Conservation (phyloP, 2,329 filamentous ascomycete genomes). For the Talaromyces amestolkiae region DNA sequence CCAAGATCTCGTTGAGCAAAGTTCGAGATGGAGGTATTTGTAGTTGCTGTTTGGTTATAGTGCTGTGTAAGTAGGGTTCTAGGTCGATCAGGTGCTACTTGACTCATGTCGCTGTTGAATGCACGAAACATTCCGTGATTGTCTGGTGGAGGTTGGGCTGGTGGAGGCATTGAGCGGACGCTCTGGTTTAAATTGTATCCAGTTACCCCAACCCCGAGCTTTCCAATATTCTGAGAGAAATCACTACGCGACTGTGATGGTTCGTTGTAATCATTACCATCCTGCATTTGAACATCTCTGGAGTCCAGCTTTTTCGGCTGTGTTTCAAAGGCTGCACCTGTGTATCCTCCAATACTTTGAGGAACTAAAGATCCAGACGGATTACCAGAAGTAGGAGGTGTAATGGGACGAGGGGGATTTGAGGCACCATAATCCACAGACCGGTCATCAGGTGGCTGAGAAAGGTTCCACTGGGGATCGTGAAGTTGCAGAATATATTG, state of each 20-base stretch:
- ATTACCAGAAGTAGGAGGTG: background rate
- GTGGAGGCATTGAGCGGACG: background rate
- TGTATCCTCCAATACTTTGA: background rate
- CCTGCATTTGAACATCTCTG: background rate
- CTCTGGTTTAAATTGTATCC: background rate
- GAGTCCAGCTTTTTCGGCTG: background rate
- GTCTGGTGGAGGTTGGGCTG: background rate
- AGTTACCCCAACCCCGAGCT: background rate
- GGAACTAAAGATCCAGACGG: background rate
- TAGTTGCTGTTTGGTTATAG: background rate
- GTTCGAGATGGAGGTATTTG: background rate
- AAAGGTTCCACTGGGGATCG: background rate
- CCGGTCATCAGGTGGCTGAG: background rate
- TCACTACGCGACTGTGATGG: background rate
- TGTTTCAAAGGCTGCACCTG: background rate
- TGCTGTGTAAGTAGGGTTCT: background rate
- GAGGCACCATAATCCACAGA: background rate
- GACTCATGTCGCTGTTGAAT: background rate
- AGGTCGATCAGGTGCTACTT: background rate
- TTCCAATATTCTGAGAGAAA: background rate
- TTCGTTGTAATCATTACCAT: background rate
- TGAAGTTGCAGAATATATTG: conserved; percentile 3
- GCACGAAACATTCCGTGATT: background rate
- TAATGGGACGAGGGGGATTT: background rate
- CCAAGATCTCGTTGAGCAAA: background rate